Evolutionary conservation across 2,329 filamentous ascomycete species (phyloP).

Genomic region (Emmonsiellopsis sp.): DNA sequence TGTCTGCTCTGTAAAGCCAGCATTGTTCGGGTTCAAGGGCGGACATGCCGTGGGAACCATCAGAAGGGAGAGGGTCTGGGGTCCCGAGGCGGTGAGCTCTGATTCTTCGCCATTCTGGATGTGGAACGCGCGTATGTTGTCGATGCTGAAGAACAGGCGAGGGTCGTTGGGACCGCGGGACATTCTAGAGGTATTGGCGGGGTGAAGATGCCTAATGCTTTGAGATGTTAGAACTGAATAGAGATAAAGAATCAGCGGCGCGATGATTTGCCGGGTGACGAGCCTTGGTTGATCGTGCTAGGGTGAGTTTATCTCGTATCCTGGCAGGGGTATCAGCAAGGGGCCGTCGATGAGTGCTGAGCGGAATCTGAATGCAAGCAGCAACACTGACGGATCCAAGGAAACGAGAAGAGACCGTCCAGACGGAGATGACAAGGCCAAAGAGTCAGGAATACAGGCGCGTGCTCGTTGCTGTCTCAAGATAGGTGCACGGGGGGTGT

Average conservation of each 20-base stretch:
- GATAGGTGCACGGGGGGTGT: no score
- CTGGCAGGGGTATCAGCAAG: no score
- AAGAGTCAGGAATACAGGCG: no score
- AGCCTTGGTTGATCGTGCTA: no score
- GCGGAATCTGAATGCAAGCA: no score
- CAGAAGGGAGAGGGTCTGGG: constrained; percentile 82
- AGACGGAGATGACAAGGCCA: no score
- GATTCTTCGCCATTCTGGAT: constrained; percentile 79
- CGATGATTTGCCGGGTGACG: no score
- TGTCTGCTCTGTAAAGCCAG: constrained; percentile 45
- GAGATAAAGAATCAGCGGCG: neutral
- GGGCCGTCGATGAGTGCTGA: no score
- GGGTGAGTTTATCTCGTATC: no score
- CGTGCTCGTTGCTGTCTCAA: no score
- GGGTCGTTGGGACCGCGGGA: constrained; percentile 21
- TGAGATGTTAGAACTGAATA: neutral
- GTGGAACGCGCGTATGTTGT: constrained; percentile 84
- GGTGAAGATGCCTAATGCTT: neutral
- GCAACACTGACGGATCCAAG: no score
- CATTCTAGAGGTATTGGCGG: constrained; percentile 4
- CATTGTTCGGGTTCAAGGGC: constrained; percentile 46
- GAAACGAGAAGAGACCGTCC: no score
- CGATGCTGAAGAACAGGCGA: constrained; percentile 43
- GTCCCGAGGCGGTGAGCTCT: constrained; percentile 70
- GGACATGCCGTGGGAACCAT: constrained; percentile 90